phyloP scores from a whole-genome alignment of 164 flowering plant species.

The Sedum album region DNA sequence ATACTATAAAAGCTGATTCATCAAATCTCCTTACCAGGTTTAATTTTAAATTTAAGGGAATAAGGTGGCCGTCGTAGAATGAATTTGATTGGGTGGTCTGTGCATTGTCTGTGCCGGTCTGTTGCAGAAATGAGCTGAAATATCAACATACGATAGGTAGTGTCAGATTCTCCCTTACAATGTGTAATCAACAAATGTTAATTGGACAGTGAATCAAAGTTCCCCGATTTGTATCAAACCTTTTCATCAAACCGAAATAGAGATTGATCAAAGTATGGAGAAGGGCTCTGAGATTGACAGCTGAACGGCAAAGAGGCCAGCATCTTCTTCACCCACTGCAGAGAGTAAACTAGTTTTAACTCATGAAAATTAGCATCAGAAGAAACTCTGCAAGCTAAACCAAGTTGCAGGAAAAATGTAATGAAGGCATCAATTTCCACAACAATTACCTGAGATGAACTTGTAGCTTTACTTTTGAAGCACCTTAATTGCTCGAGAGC shows the following conservation, averaged over 20 bases:
- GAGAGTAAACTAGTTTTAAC: not conserved
- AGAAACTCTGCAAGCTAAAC: too few relatives aligned
- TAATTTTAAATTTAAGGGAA: constrained; percentile 77
- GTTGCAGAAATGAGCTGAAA: constrained; percentile 83
- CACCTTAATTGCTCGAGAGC: constrained; percentile 68
- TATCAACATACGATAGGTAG: not conserved
- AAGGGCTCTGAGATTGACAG: constrained; percentile 91
- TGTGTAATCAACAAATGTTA: too few relatives aligned
- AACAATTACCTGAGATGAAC: constrained; percentile 50
- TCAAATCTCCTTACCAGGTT: constrained; percentile 47
- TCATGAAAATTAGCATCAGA: not conserved
- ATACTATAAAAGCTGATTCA: not conserved
- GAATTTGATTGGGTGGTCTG: constrained; percentile 92
- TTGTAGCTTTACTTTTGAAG: constrained; percentile 55
- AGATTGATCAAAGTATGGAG: constrained; percentile 95
- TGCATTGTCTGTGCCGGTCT: constrained; percentile 76
- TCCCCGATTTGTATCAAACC: constrained; percentile 52
- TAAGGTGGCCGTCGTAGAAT: constrained; percentile 63
- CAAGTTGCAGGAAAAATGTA: not conserved
- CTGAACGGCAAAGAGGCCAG: constrained; percentile 66
- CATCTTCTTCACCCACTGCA: constrained; percentile 95
- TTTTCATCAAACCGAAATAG: constrained; percentile 95
- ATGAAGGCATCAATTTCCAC: not conserved
- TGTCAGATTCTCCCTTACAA: not conserved
- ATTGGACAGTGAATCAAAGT: too few relatives aligned